Evolutionary conservation across 2,329 filamentous ascomycete species (phyloP).

Genomic region (Colletotrichum tofieldiae): DNA sequence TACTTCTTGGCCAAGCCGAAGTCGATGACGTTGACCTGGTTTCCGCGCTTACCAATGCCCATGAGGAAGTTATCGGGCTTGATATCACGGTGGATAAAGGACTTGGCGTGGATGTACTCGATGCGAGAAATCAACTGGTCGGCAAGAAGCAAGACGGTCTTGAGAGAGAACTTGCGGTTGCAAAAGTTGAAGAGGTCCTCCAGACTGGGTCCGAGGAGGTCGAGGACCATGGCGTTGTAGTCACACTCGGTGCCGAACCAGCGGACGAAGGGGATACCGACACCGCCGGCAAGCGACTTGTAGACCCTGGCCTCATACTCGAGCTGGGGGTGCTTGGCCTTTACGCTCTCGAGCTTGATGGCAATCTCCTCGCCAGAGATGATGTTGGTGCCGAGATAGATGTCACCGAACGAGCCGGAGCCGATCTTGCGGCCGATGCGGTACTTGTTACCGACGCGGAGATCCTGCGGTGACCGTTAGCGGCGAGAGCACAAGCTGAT

Average conservation of each 20-base stretch:
- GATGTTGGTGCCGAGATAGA: conserved; percentile 99
- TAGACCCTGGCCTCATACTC: conserved; percentile 98
- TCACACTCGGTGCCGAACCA: conserved; percentile 99
- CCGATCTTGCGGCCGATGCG: conserved; percentile 99
- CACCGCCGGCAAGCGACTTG: conserved; percentile 91
- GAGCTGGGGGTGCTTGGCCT: conserved; percentile 98
- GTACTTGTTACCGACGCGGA: conserved; percentile 99
- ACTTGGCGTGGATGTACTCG: conserved; percentile 99
- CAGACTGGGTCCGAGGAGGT: conserved; percentile 93
- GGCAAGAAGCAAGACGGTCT: conserved; percentile 96
- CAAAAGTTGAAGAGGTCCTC: conserved; percentile 99
- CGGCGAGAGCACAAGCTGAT: background rate
- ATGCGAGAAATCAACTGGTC: conserved; percentile 99
- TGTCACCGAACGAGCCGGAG: conserved; percentile 97
- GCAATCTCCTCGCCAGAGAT: conserved; percentile 99
- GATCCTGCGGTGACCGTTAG: conserved; percentile 75
- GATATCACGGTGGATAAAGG: conserved; percentile 99
- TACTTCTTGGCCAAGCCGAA: conserved; percentile 99
- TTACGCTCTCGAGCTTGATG: conserved; percentile 99
- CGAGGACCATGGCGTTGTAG: conserved; percentile 99
- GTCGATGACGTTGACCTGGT: conserved; percentile 99
- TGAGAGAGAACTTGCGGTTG: conserved; percentile 99
- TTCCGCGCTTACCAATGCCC: conserved; percentile 98
- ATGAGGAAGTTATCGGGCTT: conserved; percentile 99
- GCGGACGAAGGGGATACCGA: conserved; percentile 98